These are phyloP conservation scores for Cenchrus fungigraminus DNA, from an alignment of 176 grass and related monocot genomes.

Conservation along the genomic window DNA sequence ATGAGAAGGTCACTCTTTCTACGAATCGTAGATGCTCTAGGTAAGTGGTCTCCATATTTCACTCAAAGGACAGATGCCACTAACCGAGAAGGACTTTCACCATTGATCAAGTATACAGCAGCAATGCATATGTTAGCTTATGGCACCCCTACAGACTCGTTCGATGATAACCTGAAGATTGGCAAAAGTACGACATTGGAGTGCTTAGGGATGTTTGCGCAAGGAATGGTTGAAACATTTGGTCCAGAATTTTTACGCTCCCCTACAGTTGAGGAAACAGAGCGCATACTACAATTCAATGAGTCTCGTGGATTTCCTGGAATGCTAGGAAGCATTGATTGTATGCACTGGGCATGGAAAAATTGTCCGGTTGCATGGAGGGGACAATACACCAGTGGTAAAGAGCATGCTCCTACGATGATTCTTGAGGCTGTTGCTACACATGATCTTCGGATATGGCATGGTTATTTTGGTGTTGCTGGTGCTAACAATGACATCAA, in stretches of 20 bases:
- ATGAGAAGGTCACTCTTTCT: neutral
- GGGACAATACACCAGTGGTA: too few relatives aligned
- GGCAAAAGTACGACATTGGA: neutral
- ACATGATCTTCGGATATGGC: too few relatives aligned
- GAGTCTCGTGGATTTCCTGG: neutral
- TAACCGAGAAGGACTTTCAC: neutral
- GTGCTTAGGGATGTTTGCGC: neutral
- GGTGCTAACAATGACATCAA: neutral
- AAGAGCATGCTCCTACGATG: too few relatives aligned
- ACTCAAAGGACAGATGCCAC: neutral
- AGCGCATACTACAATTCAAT: neutral
- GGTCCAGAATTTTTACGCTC: neutral
- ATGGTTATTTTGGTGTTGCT: too few relatives aligned
- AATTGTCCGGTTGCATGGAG: too few relatives aligned
- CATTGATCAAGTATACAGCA: neutral
- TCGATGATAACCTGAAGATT: neutral
- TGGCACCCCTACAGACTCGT: neutral
- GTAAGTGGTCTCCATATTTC: neutral
- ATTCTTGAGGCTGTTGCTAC: too few relatives aligned
- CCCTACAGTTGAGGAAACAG: neutral
- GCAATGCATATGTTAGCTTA: conserved; percentile 11
- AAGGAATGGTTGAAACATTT: neutral
- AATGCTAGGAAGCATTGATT: neutral
- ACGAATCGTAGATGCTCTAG: neutral
- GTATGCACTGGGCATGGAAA: neutral